These are phyloP conservation scores for Haplosporangium gracile DNA, from an alignment of 192 early-diverging fungal genomes.

Conservation along the genomic window DNA sequence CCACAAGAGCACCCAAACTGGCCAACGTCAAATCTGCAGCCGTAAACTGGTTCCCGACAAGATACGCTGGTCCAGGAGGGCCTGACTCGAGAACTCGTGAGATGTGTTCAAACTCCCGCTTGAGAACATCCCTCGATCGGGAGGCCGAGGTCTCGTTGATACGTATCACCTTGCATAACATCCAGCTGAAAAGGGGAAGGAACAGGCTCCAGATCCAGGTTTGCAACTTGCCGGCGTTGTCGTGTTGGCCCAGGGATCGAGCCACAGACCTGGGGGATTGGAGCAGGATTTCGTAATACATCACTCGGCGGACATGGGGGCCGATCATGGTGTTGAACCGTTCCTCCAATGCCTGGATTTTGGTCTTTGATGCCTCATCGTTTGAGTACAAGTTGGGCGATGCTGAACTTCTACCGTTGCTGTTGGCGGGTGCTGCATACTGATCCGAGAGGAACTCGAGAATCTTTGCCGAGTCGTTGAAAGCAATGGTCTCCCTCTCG, in stretches of 20 bases:
- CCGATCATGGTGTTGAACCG: conserved; percentile 45
- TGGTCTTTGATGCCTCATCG: conserved; percentile 31
- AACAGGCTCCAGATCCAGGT: conserved; percentile 34
- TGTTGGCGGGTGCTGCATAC: conserved; percentile 23
- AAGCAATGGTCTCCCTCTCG: background rate
- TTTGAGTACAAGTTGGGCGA: conserved; percentile 35
- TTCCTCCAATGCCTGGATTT: conserved; percentile 45
- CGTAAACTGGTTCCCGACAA: conserved; percentile 46
- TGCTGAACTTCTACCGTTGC: background rate
- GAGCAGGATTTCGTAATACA: conserved; percentile 35
- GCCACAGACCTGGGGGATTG: conserved; percentile 22
- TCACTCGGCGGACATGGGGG: conserved; percentile 18
- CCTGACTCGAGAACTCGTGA: conserved; percentile 42
- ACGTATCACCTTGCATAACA: conserved; percentile 16
- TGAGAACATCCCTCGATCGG: conserved; percentile 40
- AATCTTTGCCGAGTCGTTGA: conserved; percentile 43
- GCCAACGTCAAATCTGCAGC: conserved; percentile 47
- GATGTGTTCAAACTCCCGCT: conserved; percentile 47
- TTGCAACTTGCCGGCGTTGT: conserved; percentile 38
- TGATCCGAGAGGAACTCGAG: conserved; percentile 38
- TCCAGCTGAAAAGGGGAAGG: conserved; percentile 13
- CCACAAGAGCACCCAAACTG: conserved; percentile 9
- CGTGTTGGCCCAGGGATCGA: conserved; percentile 35
- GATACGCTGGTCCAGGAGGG: conserved; percentile 23
- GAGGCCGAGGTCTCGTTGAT: conserved; percentile 27